A percentile compares a stretch with the other conserved stretches of the same genome.
These are phyloP conservation scores for Ceratopteris richardii DNA, from an alignment of 75 land plant species.

Conservation along the genomic window DNA sequence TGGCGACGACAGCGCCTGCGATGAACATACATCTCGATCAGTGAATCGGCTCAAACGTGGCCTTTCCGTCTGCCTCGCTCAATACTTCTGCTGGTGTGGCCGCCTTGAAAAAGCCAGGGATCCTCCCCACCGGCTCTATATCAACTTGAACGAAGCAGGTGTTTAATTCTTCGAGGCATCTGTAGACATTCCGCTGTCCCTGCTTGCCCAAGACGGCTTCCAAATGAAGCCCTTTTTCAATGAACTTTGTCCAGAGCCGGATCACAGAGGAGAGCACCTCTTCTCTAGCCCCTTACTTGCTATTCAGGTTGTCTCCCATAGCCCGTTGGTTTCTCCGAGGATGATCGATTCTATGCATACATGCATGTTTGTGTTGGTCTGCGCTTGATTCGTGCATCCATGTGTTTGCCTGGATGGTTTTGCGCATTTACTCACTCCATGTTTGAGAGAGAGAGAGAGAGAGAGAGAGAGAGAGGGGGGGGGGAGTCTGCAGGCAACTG, in stretches of 20 bases:
- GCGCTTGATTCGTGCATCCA: too few species aligned
- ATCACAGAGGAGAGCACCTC: constrained; percentile 1
- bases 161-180: neutral
- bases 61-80: neutral
- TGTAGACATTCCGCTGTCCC: neutral
- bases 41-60: neutral
- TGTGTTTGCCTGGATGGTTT: neutral
- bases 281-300: neutral
- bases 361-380: too few species aligned
- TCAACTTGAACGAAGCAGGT: neutral
- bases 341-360: too few species aligned
- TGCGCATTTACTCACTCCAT: too few species aligned
- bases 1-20: neutral
- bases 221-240: neutral
- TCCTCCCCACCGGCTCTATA: neutral
- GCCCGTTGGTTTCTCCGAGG: too few species aligned
- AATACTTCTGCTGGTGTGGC: neutral
- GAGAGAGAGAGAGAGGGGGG: too few species aligned
- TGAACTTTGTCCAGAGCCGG: neutral
- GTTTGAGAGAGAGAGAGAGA: too few species aligned
- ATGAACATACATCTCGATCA: neutral
- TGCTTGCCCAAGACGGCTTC: neutral
- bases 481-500: neutral
- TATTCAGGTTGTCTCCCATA: neutral
- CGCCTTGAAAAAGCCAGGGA: neutral